Percentiles rank a stretch among this genome's conserved stretches.
phyloP scores from a whole-genome alignment of 352 stramenopile genomes.

The Thraustotheca clavata region DNA sequence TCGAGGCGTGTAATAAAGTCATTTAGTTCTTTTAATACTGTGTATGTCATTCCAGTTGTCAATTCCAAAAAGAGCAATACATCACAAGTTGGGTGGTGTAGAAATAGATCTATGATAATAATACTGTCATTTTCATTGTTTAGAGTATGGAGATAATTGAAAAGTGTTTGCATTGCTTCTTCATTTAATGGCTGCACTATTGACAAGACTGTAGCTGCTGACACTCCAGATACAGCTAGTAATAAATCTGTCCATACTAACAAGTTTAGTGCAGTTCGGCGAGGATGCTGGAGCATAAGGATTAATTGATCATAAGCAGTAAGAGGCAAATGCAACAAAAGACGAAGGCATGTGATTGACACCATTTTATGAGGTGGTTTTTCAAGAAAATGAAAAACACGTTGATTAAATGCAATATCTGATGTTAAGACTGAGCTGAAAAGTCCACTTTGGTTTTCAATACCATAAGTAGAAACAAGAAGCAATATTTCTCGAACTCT shows the following conservation, averaged over 20 bases:
- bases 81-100: not conserved
- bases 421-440: not conserved
- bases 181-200: not conserved
- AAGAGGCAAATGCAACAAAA: slow-evolving; percentile 1
- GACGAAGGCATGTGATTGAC: not conserved
- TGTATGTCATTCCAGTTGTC: not conserved
- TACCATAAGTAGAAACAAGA: no score
- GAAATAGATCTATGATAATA: not conserved
- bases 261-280: not conserved
- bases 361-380: slow-evolving; percentile 1
- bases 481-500: no score
- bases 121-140: not conserved
- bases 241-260: slow-evolving; percentile 1
- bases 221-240: not conserved
- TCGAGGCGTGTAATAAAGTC: not conserved
- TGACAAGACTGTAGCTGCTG: not conserved
- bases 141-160: not conserved
- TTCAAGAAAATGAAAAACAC: not conserved
- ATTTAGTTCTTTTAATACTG: slow-evolving; percentile 11
- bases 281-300: not conserved
- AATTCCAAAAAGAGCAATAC: slow-evolving; percentile 9
- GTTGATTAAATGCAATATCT: not conserved
- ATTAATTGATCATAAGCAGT: not conserved
- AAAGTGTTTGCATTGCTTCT: not conserved
- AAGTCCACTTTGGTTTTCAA: no score